A percentile compares a stretch with the other conserved stretches of the same genome.
These are phyloP conservation scores for Zelopaecilomyces penicillatus DNA, from an alignment of 2,329 filamentous ascomycete genomes.

Conservation along the genomic window DNA sequence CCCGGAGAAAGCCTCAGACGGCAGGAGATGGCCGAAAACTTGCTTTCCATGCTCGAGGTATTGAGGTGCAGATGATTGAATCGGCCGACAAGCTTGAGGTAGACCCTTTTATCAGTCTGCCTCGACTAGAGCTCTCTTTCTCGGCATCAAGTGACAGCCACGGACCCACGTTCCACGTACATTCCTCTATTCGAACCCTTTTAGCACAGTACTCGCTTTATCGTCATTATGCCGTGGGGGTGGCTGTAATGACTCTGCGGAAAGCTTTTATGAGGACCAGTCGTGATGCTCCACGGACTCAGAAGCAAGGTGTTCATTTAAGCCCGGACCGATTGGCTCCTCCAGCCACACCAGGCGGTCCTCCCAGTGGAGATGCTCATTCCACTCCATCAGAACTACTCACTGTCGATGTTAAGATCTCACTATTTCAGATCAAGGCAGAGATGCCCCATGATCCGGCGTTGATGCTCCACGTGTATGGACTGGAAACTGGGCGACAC, in stretches of 20 bases:
- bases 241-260: constrained; percentile 68
- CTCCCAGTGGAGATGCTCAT: constrained; percentile 22
- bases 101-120: constrained; percentile 79
- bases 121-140: constrained; percentile 78
- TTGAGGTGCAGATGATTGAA: constrained; percentile 89
- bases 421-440: constrained; percentile 79
- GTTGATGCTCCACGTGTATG: constrained; percentile 82
- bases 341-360: constrained; percentile 20
- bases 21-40: constrained; percentile 70
- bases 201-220: constrained; percentile 87
- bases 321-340: constrained; percentile 29
- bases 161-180: constrained; percentile 80
- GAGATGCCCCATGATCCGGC: constrained; percentile 83
- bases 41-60: constrained; percentile 68
- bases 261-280: constrained; percentile 56
- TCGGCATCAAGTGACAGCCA: constrained; percentile 79
- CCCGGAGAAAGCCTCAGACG: constrained; percentile 45
- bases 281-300: constrained; percentile 29
- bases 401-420: constrained; percentile 72
- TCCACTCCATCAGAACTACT: constrained; percentile 54
- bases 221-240: constrained; percentile 80
- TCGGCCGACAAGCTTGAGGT: constrained; percentile 73
- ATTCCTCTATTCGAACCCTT: constrained; percentile 70
- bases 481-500: constrained; percentile 73
- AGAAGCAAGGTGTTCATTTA: constrained; percentile 21